Evolutionary conservation across 2,329 filamentous ascomycete species (phyloP).

Genomic region (Proliferodiscus dingleyae): DNA sequence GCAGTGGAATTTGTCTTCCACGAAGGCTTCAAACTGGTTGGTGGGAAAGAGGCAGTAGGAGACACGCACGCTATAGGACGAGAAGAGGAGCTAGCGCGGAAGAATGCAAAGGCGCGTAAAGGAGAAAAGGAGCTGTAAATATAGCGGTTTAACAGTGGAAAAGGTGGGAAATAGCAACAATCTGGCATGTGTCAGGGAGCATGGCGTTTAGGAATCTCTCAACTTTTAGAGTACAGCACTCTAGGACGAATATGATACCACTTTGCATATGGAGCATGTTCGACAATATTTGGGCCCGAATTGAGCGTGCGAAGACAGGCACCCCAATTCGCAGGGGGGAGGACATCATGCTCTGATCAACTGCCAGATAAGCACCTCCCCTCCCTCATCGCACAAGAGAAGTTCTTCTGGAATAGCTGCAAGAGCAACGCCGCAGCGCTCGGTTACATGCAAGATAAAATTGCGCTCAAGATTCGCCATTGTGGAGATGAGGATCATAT

Average conservation of each 20-base stretch:
- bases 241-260: constrained; percentile 3
- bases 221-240: constrained; percentile 1
- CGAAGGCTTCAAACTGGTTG: constrained; percentile 69
- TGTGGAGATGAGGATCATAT: too few species aligned
- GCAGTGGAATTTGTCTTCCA: constrained; percentile 90
- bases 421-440: too few species aligned
- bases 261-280: not conserved
- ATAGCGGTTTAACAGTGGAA: not conserved
- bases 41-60: constrained; percentile 55
- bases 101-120: constrained; percentile 9
- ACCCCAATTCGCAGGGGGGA: too few species aligned
- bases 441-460: too few species aligned
- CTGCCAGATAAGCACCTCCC: too few species aligned
- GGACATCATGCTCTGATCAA: too few species aligned
- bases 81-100: constrained; percentile 39
- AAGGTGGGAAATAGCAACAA: not conserved
- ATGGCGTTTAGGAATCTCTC: constrained; percentile 9
- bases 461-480: too few species aligned
- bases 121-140: constrained; percentile 22
- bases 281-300: too few species aligned
- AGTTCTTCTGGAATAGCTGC: not conserved
- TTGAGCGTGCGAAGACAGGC: too few species aligned
- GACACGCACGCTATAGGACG: constrained; percentile 50
- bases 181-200: constrained; percentile 3
- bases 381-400: not conserved